phyloP scores from a whole-genome alignment of 768 basidiomycete genomes.

The Rhizopogon sp. region DNA sequence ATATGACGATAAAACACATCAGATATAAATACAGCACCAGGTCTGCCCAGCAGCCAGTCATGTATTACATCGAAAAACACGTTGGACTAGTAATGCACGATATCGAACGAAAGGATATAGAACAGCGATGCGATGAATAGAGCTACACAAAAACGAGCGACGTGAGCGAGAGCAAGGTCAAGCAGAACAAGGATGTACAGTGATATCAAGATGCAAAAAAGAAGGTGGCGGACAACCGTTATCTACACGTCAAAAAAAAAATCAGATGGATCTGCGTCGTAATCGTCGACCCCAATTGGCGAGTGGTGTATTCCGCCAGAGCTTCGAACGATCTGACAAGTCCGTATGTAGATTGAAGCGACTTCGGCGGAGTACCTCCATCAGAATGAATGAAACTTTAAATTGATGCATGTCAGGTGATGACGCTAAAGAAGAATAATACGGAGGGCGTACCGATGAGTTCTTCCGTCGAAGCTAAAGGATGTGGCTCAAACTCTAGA shows the following conservation, averaged over 20 bases:
- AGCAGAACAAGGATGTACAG: neutral
- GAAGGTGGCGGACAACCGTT: neutral
- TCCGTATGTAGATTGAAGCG: constrained; percentile 49
- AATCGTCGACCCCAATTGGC: constrained; percentile 26
- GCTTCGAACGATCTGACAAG: constrained; percentile 41
- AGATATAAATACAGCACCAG: neutral
- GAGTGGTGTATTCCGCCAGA: constrained; percentile 34
- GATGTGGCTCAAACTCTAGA: constrained; percentile 49
- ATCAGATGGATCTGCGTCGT: constrained; percentile 23
- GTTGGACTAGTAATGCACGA: neutral
- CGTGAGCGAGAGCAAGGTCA: neutral
- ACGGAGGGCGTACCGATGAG: constrained; percentile 36
- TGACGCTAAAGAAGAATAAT: neutral
- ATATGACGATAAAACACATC: neutral
- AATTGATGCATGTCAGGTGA: neutral
- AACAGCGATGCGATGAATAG: neutral
- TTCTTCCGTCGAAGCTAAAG: constrained; percentile 44
- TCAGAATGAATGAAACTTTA: constrained; percentile 56
- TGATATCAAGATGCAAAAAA: neutral
- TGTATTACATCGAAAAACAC: neutral
- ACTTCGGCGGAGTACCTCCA: constrained; percentile 59
- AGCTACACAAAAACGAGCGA: constrained; percentile 3
- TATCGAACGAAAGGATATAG: neutral
- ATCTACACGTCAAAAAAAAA: neutral
- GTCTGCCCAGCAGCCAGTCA: neutral